phyloP scores from a whole-genome alignment of 495 filamentous ascomycete genomes.

The Xylaria flabelliformis region DNA sequence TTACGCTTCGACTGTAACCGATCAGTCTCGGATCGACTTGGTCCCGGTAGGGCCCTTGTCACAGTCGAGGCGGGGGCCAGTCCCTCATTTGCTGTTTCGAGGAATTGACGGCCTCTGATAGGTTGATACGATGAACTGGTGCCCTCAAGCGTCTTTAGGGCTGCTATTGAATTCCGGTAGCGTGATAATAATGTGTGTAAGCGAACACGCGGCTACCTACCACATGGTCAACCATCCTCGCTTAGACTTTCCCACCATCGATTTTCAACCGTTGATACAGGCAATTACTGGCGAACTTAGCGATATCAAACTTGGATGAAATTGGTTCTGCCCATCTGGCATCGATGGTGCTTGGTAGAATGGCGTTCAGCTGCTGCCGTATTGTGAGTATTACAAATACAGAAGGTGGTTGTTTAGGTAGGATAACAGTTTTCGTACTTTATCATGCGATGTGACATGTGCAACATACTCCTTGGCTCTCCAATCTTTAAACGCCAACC shows the following conservation, averaged over 20 bases:
- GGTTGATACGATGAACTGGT: not conserved
- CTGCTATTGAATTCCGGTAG: not conserved
- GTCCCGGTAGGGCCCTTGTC: conserved; percentile 13
- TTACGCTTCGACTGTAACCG: conserved; percentile 4
- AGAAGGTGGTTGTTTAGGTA: not conserved
- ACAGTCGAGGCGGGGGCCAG: conserved; percentile 8
- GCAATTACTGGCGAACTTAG: not conserved
- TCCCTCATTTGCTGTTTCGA: conserved; percentile 5
- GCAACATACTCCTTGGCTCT: not conserved
- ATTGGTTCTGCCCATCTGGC: not conserved
- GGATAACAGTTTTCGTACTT: not conserved
- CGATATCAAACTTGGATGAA: not conserved
- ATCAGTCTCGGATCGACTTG: conserved; percentile 17
- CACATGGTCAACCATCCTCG: conserved; percentile 9
- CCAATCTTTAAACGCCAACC: not conserved
- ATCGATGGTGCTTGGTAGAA: not conserved
- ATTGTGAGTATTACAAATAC: not conserved
- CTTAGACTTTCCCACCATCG: not conserved
- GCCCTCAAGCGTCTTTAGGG: not conserved
- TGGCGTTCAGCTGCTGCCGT: not conserved
- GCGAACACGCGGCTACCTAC: not conserved
- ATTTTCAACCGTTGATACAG: not conserved
- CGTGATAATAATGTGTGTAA: conserved; percentile 4
- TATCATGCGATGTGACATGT: conserved; percentile 11
- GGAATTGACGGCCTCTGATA: conserved; percentile 2